These are phyloP conservation scores for Tulasnella sp. DNA, from an alignment of 768 basidiomycete genomes.

Conservation along the genomic window DNA sequence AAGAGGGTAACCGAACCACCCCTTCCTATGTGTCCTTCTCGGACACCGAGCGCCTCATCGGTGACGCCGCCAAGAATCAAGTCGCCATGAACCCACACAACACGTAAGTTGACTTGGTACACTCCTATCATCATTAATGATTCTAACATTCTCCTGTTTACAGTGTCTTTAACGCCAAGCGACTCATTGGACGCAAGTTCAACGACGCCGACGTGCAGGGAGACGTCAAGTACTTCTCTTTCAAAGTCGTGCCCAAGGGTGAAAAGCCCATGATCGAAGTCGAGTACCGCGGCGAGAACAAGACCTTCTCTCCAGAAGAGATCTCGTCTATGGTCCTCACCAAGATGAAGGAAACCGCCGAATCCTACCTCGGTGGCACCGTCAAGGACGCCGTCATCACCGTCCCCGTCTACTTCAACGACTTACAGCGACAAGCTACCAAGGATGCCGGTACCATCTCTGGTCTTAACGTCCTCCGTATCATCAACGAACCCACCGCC, in stretches of 20 bases:
- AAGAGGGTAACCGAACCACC: conserved; percentile 52
- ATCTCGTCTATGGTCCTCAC: conserved; percentile 44
- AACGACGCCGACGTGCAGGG: conserved; percentile 40
- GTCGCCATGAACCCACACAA: conserved; percentile 44
- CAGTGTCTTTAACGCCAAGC: conserved; percentile 41
- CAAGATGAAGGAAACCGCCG: conserved; percentile 48
- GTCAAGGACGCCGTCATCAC: conserved; percentile 43
- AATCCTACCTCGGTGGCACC: conserved; percentile 43
- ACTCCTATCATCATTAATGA: neutral
- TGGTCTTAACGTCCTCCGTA: conserved; percentile 43
- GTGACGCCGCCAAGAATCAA: conserved; percentile 46
- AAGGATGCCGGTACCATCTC: conserved; percentile 45
- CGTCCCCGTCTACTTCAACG: conserved; percentile 48
- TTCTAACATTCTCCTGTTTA: conserved; percentile 25
- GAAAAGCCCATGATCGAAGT: conserved; percentile 48
- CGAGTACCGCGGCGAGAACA: conserved; percentile 48
- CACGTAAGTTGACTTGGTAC: conserved; percentile 17
- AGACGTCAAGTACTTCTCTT: conserved; percentile 47
- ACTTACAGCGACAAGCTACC: conserved; percentile 45
- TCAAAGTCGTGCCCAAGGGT: conserved; percentile 38
- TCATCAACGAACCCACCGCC: conserved; percentile 54
- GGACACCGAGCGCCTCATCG: conserved; percentile 51
- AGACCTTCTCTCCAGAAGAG: conserved; percentile 49
- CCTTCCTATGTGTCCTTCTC: conserved; percentile 57
- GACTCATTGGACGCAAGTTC: conserved; percentile 39